Evolutionary conservation across 73 alveolate species (phyloP).

Genomic region (Breviolum minutum): DNA sequence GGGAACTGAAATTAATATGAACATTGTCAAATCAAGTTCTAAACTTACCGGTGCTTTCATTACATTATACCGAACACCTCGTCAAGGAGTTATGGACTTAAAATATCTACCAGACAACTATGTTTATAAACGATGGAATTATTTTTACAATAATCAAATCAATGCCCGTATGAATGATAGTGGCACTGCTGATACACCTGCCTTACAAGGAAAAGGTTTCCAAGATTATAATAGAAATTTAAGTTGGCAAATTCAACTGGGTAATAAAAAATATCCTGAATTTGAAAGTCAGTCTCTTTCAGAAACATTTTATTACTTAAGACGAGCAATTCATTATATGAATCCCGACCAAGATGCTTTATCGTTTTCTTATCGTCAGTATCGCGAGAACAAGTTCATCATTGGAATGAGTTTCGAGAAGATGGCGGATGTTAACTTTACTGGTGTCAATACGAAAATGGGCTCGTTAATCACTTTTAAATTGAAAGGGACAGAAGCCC

Average conservation of each 20-base stretch:
- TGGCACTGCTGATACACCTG: neutral
- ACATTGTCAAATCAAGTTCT: neutral
- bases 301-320: slow-evolving; percentile 8
- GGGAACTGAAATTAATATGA: neutral
- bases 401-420: slow-evolving; percentile 40
- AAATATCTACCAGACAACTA: neutral
- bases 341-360: neutral
- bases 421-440: neutral
- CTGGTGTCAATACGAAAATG: slow-evolving; percentile 4
- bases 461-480: neutral
- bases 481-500: neutral
- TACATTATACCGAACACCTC: slow-evolving; percentile 8
- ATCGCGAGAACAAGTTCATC: slow-evolving; percentile 10
- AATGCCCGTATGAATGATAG: neutral
- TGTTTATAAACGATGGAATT: slow-evolving; percentile 40
- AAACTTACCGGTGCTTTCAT: slow-evolving; percentile 53
- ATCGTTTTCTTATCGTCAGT: neutral
- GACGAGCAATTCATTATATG: neutral
- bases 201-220: neutral
- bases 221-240: neutral
- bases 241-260: slow-evolving; percentile 34
- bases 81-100: neutral
- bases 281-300: slow-evolving; percentile 7
- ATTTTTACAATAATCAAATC: slow-evolving; percentile 10
- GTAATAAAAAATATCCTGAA: slow-evolving; percentile 10